A percentile compares a stretch with the other conserved stretches of the same genome.
Conservation (phyloP, 2,329 filamentous ascomycete genomes). For the Penicillium sp. region DNA sequence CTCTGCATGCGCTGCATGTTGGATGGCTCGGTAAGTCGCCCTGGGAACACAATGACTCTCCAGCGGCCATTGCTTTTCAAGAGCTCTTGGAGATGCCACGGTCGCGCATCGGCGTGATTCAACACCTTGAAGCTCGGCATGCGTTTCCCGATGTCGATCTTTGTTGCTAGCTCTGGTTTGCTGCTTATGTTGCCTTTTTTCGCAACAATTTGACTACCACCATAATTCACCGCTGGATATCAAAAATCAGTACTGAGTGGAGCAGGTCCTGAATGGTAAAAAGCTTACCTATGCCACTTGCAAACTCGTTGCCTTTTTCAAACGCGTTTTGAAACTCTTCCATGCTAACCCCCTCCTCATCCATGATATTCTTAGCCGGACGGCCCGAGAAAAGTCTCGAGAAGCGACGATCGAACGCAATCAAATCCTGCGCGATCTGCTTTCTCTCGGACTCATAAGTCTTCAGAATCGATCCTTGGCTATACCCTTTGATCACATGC, state of each 20-base stretch:
- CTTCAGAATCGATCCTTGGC: conserved; percentile 44
- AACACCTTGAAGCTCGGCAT: conserved; percentile 37
- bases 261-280: background rate
- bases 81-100: conserved; percentile 39
- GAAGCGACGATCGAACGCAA: conserved; percentile 61
- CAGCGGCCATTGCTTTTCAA: conserved; percentile 40
- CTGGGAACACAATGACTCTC: conserved; percentile 56
- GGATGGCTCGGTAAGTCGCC: conserved; percentile 48
- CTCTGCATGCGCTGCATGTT: conserved; percentile 48
- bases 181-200: conserved; percentile 44
- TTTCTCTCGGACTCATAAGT: conserved; percentile 57
- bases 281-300: conserved; percentile 49
- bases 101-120: conserved; percentile 38
- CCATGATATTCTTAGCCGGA: conserved; percentile 59
- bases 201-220: conserved; percentile 54
- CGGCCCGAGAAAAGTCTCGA: conserved; percentile 56
- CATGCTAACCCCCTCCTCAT: conserved; percentile 61
- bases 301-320: conserved; percentile 59
- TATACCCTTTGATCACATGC: conserved; percentile 46
- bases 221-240: conserved; percentile 55
- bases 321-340: conserved; percentile 62
- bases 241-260: conserved; percentile 9
- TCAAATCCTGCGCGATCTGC: conserved; percentile 63
- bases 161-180: conserved; percentile 19
- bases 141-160: conserved; percentile 35